Evolutionary conservation across 345 rosid genomes (phyloP), one percentile per base, ranked within the genome.

Genomic region (Eucalyptus cloeziana): DNA sequence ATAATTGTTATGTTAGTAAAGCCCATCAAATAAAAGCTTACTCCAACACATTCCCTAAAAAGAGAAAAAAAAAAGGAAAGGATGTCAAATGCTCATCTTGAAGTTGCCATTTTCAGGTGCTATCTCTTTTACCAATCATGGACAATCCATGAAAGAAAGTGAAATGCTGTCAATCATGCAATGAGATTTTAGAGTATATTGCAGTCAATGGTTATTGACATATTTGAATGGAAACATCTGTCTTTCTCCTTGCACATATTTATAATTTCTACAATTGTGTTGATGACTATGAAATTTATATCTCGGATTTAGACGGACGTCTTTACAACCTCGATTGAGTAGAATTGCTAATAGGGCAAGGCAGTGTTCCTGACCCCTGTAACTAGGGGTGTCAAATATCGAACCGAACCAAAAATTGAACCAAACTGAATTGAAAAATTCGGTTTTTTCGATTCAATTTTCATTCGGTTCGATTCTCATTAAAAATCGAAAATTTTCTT

Each of bases 1-100:
- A 19, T 0, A 0, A 52, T 1, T 3, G 0, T 52, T 52, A 19
- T 52, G 2, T 19, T 52, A 52, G 4, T 52, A 52, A 52, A 52
- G 25, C 58, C 0, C 24, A 60, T 60, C 4, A 60, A 60, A 17
- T 19, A 37, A 71, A 71, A 37, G 27, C 80, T 69, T 69, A 31
- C 80, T 69, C 24, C 2, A 31, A 31, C 7, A 2, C 80, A 31
- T 16, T 33, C 43, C 43, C 24, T 16, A 69, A 33, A 67, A n/a
- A 4, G 4, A 3, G 25, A 13, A 11, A 27, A 27, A 27, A 3
- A 64, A 31, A 15, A 16, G 21, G 22, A 2, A 64, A 67, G 10
- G 3, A 4, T 15, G 33, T 67, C 40, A 15, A 67, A 11, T 69
- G 80, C 24, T 69, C 43, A 69, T 31, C 24, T 69, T 16, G 43